Conservation (phyloP, 192 early-diverging fungal species). For the Backusella parvicylindrica region DNA sequence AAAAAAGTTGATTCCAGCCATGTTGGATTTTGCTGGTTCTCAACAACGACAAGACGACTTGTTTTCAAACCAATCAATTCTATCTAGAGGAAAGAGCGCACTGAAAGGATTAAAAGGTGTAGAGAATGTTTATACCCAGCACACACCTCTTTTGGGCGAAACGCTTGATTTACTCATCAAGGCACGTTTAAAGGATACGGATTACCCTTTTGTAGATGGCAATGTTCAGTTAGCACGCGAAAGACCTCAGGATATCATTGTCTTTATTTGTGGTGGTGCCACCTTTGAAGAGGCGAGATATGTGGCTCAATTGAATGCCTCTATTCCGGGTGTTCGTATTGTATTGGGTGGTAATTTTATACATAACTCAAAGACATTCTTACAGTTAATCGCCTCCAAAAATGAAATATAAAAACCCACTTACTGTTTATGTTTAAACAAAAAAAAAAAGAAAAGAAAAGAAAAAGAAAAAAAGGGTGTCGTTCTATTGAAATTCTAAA, state of each 20-base stretch:
- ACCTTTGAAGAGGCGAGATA: conserved; percentile 92
- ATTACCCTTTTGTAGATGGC: conserved; percentile 78
- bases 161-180: conserved; percentile 79
- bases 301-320: conserved; percentile 79
- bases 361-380: conserved; percentile 66
- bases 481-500: too few relatives aligned
- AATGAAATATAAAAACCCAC: neutral
- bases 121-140: conserved; percentile 98
- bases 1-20: conserved; percentile 56
- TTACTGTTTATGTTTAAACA: neutral
- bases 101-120: conserved; percentile 96
- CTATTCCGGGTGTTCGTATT: conserved; percentile 72
- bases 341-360: conserved; percentile 92
- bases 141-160: conserved; percentile 80
- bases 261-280: conserved; percentile 95
- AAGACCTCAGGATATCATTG: conserved; percentile 90
- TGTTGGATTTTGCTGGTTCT: conserved; percentile 76
- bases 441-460: neutral
- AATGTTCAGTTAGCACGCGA: conserved; percentile 43
- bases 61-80: conserved; percentile 83
- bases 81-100: conserved; percentile 81
- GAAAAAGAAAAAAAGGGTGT: too few relatives aligned
- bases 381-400: neutral
- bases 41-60: conserved; percentile 84
- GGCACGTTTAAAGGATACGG: conserved; percentile 70